Evolutionary conservation across 129 eudicot species (phyloP).

Genomic region (Heracleum sosnowskyi): DNA sequence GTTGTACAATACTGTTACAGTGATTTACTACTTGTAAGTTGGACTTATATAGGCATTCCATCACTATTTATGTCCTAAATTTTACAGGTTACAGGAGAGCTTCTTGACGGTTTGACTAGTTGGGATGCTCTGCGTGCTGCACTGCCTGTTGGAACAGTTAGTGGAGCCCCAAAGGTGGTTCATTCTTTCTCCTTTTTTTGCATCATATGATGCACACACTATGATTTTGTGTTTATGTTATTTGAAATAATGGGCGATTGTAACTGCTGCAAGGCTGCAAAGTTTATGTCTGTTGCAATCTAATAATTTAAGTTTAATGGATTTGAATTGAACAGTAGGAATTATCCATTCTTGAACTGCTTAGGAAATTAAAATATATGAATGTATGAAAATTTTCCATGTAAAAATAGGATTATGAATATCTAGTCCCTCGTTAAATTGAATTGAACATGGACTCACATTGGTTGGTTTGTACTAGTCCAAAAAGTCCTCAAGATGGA

Average conservation of each 20-base stretch:
- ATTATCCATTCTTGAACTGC: neutral
- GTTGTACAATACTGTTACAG: neutral
- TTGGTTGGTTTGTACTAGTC: neutral
- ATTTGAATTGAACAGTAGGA: neutral
- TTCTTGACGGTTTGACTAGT: conserved; percentile 57
- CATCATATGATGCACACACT: neutral
- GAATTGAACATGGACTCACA: neutral
- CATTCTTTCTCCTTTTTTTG: conserved; percentile 5
- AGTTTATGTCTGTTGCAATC: neutral
- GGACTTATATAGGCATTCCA: neutral
- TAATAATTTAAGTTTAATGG: neutral
- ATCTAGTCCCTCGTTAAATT: neutral
- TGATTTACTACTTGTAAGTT: neutral
- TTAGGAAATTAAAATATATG: neutral
- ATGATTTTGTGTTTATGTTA: neutral
- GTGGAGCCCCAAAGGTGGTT: conserved; percentile 95
- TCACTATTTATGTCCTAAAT: conserved; percentile 2
- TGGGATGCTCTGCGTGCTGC: conserved; percentile 99
- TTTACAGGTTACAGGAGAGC: conserved; percentile 85
- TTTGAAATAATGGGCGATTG: neutral
- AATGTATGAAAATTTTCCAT: neutral
- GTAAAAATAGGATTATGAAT: neutral
- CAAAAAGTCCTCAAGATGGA: neutral
- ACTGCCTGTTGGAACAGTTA: conserved; percentile 97
- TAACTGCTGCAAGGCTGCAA: neutral